phyloP scores from a whole-genome alignment of 2,329 filamentous ascomycete genomes.

The Calonectria ilicicola region DNA sequence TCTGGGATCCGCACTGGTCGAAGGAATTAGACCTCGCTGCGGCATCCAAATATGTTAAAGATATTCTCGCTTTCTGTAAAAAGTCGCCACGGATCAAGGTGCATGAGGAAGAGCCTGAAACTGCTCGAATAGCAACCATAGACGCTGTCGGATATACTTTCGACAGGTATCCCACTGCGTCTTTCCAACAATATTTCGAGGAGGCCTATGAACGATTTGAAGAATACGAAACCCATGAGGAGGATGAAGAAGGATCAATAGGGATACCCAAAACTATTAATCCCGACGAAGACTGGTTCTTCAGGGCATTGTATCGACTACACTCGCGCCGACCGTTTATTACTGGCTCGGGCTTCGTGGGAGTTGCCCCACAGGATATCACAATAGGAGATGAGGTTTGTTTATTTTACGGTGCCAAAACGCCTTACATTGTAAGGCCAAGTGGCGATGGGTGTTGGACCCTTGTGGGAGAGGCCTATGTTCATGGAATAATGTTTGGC shows the following conservation, averaged over 20 bases:
- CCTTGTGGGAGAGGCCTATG: constrained; percentile 15
- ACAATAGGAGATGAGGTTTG: not conserved
- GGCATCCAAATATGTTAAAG: constrained; percentile 3
- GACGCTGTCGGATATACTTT: not conserved
- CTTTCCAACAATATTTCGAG: not conserved
- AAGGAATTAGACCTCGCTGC: not conserved
- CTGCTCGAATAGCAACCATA: constrained; percentile 8
- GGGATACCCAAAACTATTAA: not conserved
- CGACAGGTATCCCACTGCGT: not conserved
- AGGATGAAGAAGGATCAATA: not conserved
- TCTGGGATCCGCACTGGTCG: constrained; percentile 29
- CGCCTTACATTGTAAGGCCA: not conserved
- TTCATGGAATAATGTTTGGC: constrained; percentile 22
- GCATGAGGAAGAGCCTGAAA: constrained; percentile 10
- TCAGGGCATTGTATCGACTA: not conserved
- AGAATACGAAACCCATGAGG: not conserved
- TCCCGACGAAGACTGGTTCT: not conserved
- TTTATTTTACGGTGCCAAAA: constrained; percentile 1
- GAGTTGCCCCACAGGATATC: not conserved
- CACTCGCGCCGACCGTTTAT: constrained; percentile 17
- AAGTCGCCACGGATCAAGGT: constrained; percentile 16
- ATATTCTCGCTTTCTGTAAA: constrained; percentile 15
- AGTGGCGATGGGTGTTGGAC: not conserved
- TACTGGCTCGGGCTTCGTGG: not conserved
- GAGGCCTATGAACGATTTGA: not conserved